phyloP scores from a whole-genome alignment of 306 rosid genomes.

The Trifolium subterraneum region DNA sequence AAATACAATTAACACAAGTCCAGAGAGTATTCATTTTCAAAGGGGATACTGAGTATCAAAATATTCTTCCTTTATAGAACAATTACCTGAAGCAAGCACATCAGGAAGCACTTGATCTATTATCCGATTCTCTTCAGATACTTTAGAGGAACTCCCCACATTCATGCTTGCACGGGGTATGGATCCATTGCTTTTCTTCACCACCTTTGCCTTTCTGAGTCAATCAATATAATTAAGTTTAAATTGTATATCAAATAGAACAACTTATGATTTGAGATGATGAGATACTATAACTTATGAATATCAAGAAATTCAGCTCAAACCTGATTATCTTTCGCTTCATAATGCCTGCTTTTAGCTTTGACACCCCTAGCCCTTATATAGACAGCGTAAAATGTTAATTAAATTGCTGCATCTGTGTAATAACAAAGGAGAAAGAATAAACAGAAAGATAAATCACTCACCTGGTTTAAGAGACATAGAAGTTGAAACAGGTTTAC shows the following conservation, averaged over 20 bases:
- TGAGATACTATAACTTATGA: conserved; percentile 19
- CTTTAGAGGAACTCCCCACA: conserved; percentile 49
- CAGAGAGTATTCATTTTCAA: conserved; percentile 27
- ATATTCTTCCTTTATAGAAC: background rate
- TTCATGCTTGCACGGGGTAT: conserved; percentile 49
- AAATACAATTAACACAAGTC: conserved; percentile 12
- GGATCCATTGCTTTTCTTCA: conserved; percentile 54
- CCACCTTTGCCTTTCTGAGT: conserved; percentile 83
- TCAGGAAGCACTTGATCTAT: conserved; percentile 54
- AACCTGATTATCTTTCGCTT: conserved; percentile 85
- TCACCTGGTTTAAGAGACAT: conserved; percentile 73
- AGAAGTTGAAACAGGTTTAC: conserved; percentile 67
- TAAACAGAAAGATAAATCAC: conserved; percentile 33
- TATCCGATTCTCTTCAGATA: conserved; percentile 54
- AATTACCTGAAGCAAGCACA: conserved; percentile 66
- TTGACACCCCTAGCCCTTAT: conserved; percentile 81
- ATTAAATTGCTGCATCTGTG: conserved; percentile 24
- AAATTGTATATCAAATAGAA: conserved; percentile 36
- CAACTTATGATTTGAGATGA: background rate
- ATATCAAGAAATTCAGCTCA: conserved; percentile 42
- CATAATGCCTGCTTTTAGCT: conserved; percentile 67
- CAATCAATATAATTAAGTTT: conserved; percentile 36
- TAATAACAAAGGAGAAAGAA: conserved; percentile 25
- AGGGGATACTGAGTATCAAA: background rate
- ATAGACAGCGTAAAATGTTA: conserved; percentile 44